Conservation (phyloP, 2,329 filamentous ascomycete genomes). For the Phialophora macrospora region DNA sequence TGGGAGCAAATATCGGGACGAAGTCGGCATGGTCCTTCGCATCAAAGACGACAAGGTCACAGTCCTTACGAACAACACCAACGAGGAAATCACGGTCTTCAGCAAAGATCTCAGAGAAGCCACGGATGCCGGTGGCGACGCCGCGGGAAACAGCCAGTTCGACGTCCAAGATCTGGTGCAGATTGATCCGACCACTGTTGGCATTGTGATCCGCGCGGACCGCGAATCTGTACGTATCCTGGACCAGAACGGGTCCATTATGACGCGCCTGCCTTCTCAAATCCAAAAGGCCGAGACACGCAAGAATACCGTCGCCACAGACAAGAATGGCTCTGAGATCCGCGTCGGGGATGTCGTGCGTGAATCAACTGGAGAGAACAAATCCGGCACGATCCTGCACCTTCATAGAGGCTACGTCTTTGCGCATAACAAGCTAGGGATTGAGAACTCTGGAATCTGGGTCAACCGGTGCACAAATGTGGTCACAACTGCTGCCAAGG, state of each 20-base stretch:
- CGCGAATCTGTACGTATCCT: conserved; percentile 87
- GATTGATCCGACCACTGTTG: conserved; percentile 89
- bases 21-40: conserved; percentile 95
- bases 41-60: conserved; percentile 92
- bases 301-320: conserved; percentile 84
- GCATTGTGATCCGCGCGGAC: conserved; percentile 92
- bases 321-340: conserved; percentile 92
- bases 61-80: conserved; percentile 87
- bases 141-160: conserved; percentile 73
- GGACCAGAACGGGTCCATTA: conserved; percentile 84
- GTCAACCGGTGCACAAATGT: conserved; percentile 86
- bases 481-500: conserved; percentile 90
- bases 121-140: conserved; percentile 79
- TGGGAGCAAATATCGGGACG: conserved; percentile 89
- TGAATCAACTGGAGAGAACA: conserved; percentile 82
- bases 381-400: conserved; percentile 87
- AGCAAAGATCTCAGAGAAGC: conserved; percentile 95
- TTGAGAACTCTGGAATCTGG: conserved; percentile 87
- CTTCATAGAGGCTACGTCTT: conserved; percentile 94
- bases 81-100: conserved; percentile 94
- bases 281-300: conserved; percentile 87
- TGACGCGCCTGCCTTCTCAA: conserved; percentile 85
- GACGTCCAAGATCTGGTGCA: conserved; percentile 93
- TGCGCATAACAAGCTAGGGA: conserved; percentile 75
- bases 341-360: conserved; percentile 89